These are phyloP conservation scores for Camillea tinctor DNA, from an alignment of 2,329 filamentous ascomycete genomes.

Conservation along the genomic window DNA sequence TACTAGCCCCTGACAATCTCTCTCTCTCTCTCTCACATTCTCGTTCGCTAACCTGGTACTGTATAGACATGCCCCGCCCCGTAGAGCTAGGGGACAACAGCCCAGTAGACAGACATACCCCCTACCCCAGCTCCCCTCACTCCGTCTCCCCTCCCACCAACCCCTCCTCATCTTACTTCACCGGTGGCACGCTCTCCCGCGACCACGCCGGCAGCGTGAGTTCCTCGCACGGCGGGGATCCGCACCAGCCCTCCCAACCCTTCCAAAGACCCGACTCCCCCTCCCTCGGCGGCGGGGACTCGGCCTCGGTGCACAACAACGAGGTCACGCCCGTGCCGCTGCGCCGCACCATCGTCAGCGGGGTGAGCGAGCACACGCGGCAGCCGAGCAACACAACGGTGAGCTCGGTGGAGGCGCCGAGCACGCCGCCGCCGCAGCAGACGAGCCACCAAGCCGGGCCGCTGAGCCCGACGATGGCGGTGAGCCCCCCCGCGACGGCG, in stretches of 20 bases:
- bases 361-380: constrained; percentile 42
- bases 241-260: not conserved
- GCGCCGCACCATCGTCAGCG: constrained; percentile 34
- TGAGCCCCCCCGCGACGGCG: constrained; percentile 18
- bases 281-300: constrained; percentile 16
- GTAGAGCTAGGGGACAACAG: constrained; percentile 46
- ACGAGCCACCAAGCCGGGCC: constrained; percentile 1
- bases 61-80: constrained; percentile 41
- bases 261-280: constrained; percentile 26
- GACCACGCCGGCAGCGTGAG: constrained; percentile 34
- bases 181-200: constrained; percentile 20
- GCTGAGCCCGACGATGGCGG: constrained; percentile 9
- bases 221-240: constrained; percentile 15
- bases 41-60: constrained; percentile 18
- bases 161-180: constrained; percentile 29
- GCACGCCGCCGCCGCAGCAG: constrained; percentile 9
- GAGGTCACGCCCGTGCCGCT: constrained; percentile 2
- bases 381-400: constrained; percentile 43
- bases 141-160: constrained; percentile 26
- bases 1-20: not conserved
- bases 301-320: not conserved
- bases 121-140: constrained; percentile 24
- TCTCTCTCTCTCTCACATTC: not conserved
- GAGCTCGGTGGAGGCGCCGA: constrained; percentile 28
- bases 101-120: constrained; percentile 37